Conservation (phyloP, 345 rosid genomes). For the Ceriops tagal region DNA sequence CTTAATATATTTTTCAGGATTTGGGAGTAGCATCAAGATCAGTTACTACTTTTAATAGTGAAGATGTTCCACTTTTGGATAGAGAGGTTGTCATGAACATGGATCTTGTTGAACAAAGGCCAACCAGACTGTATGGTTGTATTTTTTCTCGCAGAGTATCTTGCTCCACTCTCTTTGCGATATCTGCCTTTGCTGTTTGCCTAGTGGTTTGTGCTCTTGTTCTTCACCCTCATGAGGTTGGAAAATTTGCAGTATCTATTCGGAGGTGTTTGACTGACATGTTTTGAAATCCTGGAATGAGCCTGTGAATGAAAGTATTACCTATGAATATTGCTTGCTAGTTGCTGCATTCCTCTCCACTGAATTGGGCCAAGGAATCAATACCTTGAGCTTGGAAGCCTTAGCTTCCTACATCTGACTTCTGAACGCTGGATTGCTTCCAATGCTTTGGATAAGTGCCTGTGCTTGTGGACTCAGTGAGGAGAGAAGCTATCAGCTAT, state of each 20-base stretch:
- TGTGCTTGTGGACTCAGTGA: too few relatives aligned
- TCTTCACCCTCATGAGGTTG: slow-evolving; percentile 68
- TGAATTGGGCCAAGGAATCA: slow-evolving; percentile 8
- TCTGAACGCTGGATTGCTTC: too few relatives aligned
- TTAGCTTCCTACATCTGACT: not conserved
- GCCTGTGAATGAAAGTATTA: not conserved
- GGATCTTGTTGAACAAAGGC: slow-evolving; percentile 38
- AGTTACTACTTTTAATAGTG: slow-evolving; percentile 23
- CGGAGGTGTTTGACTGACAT: slow-evolving; percentile 45
- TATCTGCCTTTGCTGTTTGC: slow-evolving; percentile 52
- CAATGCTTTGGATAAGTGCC: too few relatives aligned
- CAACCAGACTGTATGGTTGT: slow-evolving; percentile 37
- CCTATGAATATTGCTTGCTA: not conserved
- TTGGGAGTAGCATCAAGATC: slow-evolving; percentile 21
- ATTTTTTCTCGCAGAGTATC: slow-evolving; percentile 27
- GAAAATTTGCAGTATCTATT: slow-evolving; percentile 63
- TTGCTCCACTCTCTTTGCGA: slow-evolving; percentile 41
- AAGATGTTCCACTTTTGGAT: slow-evolving; percentile 48
- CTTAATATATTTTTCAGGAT: slow-evolving; percentile 41
- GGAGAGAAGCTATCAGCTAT: too few relatives aligned
- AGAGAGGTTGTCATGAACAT: slow-evolving; percentile 49
- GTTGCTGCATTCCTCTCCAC: not conserved
- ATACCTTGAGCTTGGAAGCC: slow-evolving; percentile 1
- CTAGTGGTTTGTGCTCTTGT: slow-evolving; percentile 61
- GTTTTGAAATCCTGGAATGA: not conserved